A percentile compares a stretch with the other conserved stretches of the same genome.
Evolutionary conservation across 768 basidiomycete genomes (phyloP).

Genomic region (Pholiota conissans): DNA sequence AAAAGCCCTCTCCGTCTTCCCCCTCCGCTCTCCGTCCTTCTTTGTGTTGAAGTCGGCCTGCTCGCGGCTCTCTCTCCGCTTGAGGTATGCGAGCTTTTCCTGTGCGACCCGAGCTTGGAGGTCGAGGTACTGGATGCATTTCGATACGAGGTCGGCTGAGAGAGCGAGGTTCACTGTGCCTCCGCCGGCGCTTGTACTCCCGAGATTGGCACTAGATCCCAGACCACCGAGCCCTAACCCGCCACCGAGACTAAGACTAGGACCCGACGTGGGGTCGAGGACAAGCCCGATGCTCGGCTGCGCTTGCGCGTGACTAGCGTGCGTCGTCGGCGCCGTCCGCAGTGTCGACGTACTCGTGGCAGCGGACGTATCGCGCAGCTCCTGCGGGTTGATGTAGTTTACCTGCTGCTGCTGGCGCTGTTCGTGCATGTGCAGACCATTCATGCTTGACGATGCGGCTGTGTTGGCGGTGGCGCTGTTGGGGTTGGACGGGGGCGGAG

Average conservation of each 20-base stretch:
- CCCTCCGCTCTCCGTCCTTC: slow-evolving; percentile 28
- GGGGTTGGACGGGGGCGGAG: slow-evolving; percentile 23
- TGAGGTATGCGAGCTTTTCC: slow-evolving; percentile 68
- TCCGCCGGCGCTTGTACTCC: background rate
- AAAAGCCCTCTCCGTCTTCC: slow-evolving; percentile 66
- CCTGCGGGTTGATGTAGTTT: slow-evolving; percentile 39
- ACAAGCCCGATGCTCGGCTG: slow-evolving; percentile 1
- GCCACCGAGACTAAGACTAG: no score
- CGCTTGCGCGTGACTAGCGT: background rate
- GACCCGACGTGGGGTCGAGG: background rate
- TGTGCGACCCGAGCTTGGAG: slow-evolving; percentile 70
- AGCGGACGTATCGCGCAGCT: slow-evolving; percentile 32
- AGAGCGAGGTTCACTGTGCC: slow-evolving; percentile 15
- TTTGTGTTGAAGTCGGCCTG: slow-evolving; percentile 44
- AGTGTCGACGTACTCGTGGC: background rate
- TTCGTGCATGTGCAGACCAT: slow-evolving; percentile 21
- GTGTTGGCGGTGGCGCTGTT: slow-evolving; percentile 13
- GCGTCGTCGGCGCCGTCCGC: slow-evolving; percentile 3
- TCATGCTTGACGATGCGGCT: slow-evolving; percentile 22
- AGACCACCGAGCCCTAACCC: no score
- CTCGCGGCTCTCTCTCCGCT: slow-evolving; percentile 69
- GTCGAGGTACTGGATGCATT: slow-evolving; percentile 47
- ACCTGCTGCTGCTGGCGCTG: slow-evolving; percentile 30
- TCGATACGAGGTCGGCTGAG: slow-evolving; percentile 22
- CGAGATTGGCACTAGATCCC: no score